Percentiles rank a stretch among this genome's conserved stretches.
Evolutionary conservation across 257 asterid species (phyloP).

Genomic region (Pogostemon cablin): DNA sequence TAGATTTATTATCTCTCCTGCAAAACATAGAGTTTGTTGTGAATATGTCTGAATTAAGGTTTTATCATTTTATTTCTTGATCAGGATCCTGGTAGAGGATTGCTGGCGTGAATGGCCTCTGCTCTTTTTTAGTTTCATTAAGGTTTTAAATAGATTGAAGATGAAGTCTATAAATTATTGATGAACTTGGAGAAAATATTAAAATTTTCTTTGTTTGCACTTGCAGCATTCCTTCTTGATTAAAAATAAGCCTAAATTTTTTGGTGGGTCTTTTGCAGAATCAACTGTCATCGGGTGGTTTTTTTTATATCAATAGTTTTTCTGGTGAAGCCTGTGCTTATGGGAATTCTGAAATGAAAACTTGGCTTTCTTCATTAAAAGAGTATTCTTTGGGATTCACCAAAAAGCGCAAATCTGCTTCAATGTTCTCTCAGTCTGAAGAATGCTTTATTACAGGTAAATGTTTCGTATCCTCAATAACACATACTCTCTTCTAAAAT

Average conservation of each 20-base stretch:
- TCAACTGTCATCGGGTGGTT: constrained; percentile 47
- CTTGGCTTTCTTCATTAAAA: constrained; percentile 60
- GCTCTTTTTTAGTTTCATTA: constrained; percentile 8
- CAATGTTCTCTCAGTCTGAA: constrained; percentile 46
- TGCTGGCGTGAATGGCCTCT: background rate
- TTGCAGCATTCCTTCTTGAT: constrained; percentile 18
- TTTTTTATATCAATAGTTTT: constrained; percentile 44
- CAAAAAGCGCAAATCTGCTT: constrained; percentile 50
- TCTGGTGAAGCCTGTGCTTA: constrained; percentile 36
- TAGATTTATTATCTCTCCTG: constrained; percentile 34
- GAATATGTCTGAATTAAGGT: constrained; percentile 1
- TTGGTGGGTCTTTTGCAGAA: constrained; percentile 57
- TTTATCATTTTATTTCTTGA: background rate
- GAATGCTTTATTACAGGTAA: constrained; percentile 58
- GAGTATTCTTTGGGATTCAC: constrained; percentile 49
- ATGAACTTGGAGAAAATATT: constrained; percentile 22
- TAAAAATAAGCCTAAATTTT: constrained; percentile 21
- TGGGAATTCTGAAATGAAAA: constrained; percentile 38
- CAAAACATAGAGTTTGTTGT: constrained; percentile 1
- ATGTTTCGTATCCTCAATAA: constrained; percentile 18
- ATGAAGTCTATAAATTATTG: constrained; percentile 17
- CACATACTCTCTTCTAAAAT: background rate
- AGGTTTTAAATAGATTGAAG: background rate
- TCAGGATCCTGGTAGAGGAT: background rate
- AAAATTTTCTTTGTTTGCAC: constrained; percentile 17